These are phyloP conservation scores for Stagonosporopsis tanaceti DNA, from an alignment of 2,329 filamentous ascomycete genomes.

Conservation along the genomic window DNA sequence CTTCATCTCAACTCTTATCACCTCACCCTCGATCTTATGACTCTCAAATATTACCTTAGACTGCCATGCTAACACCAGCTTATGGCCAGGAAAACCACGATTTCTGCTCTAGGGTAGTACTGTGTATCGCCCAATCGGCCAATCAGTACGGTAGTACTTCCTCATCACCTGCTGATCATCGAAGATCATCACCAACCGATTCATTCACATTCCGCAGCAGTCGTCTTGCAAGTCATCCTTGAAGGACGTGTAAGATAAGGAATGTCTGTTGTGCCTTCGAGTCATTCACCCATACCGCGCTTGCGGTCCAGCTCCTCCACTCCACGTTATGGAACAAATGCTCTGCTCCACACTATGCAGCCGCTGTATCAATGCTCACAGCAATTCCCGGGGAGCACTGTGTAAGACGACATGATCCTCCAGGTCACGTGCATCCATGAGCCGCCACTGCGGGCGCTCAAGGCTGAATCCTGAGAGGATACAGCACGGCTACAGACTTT, in stretches of 20 bases:
- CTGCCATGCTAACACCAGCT: not conserved
- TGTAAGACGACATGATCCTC: too few species aligned
- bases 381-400: too few species aligned
- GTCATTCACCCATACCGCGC: not conserved
- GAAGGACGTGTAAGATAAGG: too few species aligned
- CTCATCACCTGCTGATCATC: not conserved
- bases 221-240: not conserved
- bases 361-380: not conserved
- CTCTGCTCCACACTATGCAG: not conserved
- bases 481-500: not conserved
- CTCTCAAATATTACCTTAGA: not conserved
- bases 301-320: not conserved
- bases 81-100: not conserved
- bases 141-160: not conserved
- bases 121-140: too few species aligned
- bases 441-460: not conserved
- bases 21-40: not conserved
- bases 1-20: slow-evolving; percentile 1
- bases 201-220: not conserved
- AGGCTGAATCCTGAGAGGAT: not conserved
- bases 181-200: not conserved
- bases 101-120: not conserved
- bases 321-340: not conserved
- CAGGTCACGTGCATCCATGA: not conserved
- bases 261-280: not conserved